These are phyloP conservation scores for Leishmania arabica DNA, from an alignment of 208 protist genomes.

Conservation along the genomic window DNA sequence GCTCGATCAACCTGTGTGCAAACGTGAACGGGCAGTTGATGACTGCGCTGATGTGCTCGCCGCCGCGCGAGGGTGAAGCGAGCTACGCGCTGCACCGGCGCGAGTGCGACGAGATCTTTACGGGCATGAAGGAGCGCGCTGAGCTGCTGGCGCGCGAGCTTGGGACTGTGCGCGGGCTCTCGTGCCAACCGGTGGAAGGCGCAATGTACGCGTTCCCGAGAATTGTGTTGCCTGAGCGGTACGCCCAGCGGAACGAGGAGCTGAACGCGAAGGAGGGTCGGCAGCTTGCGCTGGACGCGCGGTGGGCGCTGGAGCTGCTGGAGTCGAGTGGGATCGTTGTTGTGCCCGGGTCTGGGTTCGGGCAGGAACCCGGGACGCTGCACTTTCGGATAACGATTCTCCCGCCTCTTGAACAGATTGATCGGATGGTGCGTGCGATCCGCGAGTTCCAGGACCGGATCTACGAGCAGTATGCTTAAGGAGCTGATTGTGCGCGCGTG, in stretches of 20 bases:
- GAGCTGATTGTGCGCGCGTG: not conserved
- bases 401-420: constrained; percentile 96
- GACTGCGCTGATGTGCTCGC: constrained; percentile 96
- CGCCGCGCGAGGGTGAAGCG: constrained; percentile 90
- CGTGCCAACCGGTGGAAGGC: constrained; percentile 92
- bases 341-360: constrained; percentile 97
- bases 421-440: constrained; percentile 78
- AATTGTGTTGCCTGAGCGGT: constrained; percentile 88
- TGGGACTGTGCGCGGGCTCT: constrained; percentile 93
- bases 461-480: constrained; percentile 50
- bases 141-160: constrained; percentile 80
- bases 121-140: constrained; percentile 63
- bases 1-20: constrained; percentile 95
- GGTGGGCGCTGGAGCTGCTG: constrained; percentile 97
- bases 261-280: constrained; percentile 68
- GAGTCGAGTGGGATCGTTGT: constrained; percentile 96
- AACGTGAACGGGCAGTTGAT: constrained; percentile 97
- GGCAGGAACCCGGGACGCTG: constrained; percentile 95
- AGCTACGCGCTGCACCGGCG: constrained; percentile 88
- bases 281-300: constrained; percentile 88
- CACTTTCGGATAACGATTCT: constrained; percentile 99
- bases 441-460: constrained; percentile 68
- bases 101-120: constrained; percentile 88
- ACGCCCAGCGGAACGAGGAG: constrained; percentile 60
- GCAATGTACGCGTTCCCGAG: constrained; percentile 99